These are phyloP conservation scores for Aureobasidium sp. DNA, from an alignment of 2,329 filamentous ascomycete species.

Conservation along the genomic window DNA sequence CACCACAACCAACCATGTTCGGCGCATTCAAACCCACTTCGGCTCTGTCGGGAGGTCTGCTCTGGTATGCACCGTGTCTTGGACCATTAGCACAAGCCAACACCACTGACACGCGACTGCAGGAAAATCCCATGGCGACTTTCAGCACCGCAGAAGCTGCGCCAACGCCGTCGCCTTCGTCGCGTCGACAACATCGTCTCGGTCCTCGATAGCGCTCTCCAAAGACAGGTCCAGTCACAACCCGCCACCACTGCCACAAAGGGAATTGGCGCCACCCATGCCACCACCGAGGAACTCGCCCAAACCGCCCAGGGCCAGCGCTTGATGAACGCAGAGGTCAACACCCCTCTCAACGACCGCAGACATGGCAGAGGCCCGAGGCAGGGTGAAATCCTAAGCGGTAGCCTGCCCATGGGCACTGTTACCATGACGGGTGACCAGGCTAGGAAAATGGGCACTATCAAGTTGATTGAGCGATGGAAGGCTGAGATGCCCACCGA, in stretches of 20 bases:
- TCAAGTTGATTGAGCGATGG: slow-evolving; percentile 78
- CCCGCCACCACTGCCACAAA: slow-evolving; percentile 9
- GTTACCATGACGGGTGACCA: slow-evolving; percentile 19
- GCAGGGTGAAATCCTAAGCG: slow-evolving; percentile 20
- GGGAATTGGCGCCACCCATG: slow-evolving; percentile 15
- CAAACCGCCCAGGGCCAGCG: slow-evolving; percentile 25
- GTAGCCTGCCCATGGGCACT: slow-evolving; percentile 9
- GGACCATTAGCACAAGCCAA: not conserved
- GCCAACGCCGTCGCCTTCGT: slow-evolving; percentile 73
- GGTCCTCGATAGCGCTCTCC: slow-evolving; percentile 67
- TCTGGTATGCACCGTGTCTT: slow-evolving; percentile 53
- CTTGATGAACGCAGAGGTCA: slow-evolving; percentile 17
- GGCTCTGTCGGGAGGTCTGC: slow-evolving; percentile 66
- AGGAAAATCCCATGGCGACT: slow-evolving; percentile 97
- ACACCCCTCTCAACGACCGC: slow-evolving; percentile 15
- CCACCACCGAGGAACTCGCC: slow-evolving; percentile 21
- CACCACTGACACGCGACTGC: slow-evolving; percentile 9
- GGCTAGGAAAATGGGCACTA: slow-evolving; percentile 42
- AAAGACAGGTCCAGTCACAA: slow-evolving; percentile 40
- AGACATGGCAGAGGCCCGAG: slow-evolving; percentile 26
- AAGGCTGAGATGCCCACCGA: slow-evolving; percentile 94
- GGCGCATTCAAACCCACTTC: slow-evolving; percentile 73
- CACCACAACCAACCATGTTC: slow-evolving; percentile 55
- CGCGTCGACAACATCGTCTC: slow-evolving; percentile 82
- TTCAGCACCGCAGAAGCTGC: slow-evolving; percentile 80